Percentiles rank a stretch among this genome's conserved stretches.
These are phyloP conservation scores for Plectosphaerella cucumerina DNA, from an alignment of 2,329 filamentous ascomycete genomes.

Conservation along the genomic window DNA sequence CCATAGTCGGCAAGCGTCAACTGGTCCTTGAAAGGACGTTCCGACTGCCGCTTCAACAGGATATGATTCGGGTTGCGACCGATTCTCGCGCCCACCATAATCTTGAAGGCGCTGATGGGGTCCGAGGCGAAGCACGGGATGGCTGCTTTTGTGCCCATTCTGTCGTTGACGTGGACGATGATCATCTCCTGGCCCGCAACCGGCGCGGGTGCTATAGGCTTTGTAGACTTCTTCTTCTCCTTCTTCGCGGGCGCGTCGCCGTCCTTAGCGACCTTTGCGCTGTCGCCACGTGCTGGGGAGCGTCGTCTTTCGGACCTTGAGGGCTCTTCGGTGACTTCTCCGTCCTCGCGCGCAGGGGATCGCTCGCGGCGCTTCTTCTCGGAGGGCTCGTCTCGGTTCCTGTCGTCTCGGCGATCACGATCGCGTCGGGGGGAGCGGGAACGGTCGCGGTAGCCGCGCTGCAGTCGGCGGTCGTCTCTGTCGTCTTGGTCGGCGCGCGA, in stretches of 20 bases:
- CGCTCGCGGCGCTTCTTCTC: conserved; percentile 25
- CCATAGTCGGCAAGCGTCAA: conserved; percentile 87
- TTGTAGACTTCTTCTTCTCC: conserved; percentile 30
- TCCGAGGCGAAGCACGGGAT: conserved; percentile 87
- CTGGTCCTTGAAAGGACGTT: conserved; percentile 89
- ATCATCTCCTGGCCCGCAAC: conserved; percentile 74
- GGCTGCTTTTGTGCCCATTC: conserved; percentile 91
- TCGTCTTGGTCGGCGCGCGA: conserved; percentile 37
- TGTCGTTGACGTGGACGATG: conserved; percentile 87
- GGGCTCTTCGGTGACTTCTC: conserved; percentile 13
- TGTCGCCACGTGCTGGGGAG: too few relatives aligned
- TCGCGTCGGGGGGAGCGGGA: conserved; percentile 31
- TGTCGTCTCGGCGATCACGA: conserved; percentile 21
- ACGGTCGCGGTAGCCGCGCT: conserved; percentile 48
- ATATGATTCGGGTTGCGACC: conserved; percentile 89
- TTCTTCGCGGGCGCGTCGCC: conserved; percentile 19
- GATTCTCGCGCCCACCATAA: conserved; percentile 84
- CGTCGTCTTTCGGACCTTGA: conserved; percentile 14
- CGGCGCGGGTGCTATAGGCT: conserved; percentile 15
- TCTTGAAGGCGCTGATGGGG: conserved; percentile 81
- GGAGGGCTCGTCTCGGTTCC: conserved; percentile 30
- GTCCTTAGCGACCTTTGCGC: conserved; percentile 19
- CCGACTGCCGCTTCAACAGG: conserved; percentile 84
- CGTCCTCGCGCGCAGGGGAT: conserved; percentile 1
- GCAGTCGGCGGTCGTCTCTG: conserved; percentile 30